Conservation (phyloP, 768 basidiomycete genomes). For the Tulasnella sp. region DNA sequence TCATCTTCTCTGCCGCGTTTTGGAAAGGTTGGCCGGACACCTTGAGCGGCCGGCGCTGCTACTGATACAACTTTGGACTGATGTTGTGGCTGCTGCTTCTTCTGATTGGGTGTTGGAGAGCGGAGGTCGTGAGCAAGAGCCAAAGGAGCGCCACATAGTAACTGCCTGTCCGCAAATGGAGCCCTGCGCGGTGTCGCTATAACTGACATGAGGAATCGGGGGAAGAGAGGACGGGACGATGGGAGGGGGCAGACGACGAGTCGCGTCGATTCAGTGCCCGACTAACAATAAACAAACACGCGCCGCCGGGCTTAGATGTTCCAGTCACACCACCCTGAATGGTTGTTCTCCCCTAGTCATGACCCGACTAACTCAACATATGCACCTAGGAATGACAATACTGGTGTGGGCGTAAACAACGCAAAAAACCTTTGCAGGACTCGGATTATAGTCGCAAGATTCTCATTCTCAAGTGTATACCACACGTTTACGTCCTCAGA, state of each 20-base stretch:
- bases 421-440: too few species aligned
- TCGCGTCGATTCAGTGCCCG: background rate
- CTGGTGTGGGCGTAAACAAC: too few species aligned
- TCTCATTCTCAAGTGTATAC: too few species aligned
- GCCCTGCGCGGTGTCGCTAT: constrained; percentile 14
- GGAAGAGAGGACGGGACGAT: background rate
- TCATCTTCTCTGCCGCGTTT: constrained; percentile 15
- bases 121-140: background rate
- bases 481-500: too few species aligned
- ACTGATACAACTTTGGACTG: constrained; percentile 1
- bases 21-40: background rate
- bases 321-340: background rate
- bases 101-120: constrained; percentile 5
- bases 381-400: too few species aligned
- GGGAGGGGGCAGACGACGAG: background rate
- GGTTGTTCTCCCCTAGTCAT: background rate
- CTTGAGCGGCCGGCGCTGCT: background rate
- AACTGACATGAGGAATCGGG: constrained; percentile 1
- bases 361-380: too few species aligned
- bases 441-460: too few species aligned
- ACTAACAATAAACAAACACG: background rate
- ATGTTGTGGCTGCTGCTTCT: constrained; percentile 2
- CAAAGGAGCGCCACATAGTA: background rate
- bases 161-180: constrained; percentile 8
- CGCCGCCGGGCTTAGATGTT: background rate